Percentiles rank a stretch among this genome's conserved stretches.
phyloP scores from a whole-genome alignment of 768 basidiomycete genomes.

The Suillus hirtellus region DNA sequence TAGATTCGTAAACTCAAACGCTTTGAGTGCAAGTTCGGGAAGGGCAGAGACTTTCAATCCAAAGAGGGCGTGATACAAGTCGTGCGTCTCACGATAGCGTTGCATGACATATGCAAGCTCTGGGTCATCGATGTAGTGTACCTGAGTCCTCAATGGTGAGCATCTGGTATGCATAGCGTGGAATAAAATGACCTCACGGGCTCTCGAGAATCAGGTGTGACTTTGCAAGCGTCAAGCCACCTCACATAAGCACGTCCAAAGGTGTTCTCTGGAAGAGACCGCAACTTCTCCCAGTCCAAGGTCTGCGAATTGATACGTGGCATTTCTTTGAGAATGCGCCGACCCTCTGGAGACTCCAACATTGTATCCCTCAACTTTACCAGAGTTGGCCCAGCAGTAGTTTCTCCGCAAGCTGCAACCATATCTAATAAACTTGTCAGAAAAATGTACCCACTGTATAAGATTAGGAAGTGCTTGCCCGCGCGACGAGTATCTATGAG shows the following conservation, averaged over 20 bases:
- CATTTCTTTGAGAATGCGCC: slow-evolving; percentile 78
- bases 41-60: slow-evolving; percentile 87
- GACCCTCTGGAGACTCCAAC: slow-evolving; percentile 79
- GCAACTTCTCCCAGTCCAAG: slow-evolving; percentile 69
- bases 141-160: slow-evolving; percentile 46
- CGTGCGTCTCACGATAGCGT: slow-evolving; percentile 96
- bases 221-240: slow-evolving; percentile 86
- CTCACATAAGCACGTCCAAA: slow-evolving; percentile 85
- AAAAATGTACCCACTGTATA: background rate
- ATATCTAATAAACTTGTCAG: slow-evolving; percentile 63
- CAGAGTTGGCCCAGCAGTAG: slow-evolving; percentile 80
- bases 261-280: slow-evolving; percentile 70
- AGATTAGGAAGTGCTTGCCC: slow-evolving; percentile 50
- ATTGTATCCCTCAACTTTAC: slow-evolving; percentile 75
- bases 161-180: background rate
- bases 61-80: slow-evolving; percentile 93
- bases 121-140: slow-evolving; percentile 91
- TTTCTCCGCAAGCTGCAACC: slow-evolving; percentile 92
- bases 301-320: slow-evolving; percentile 80
- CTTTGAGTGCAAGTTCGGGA: slow-evolving; percentile 92
- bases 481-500: slow-evolving; percentile 80
- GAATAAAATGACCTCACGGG: slow-evolving; percentile 54
- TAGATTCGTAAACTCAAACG: slow-evolving; percentile 91
- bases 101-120: slow-evolving; percentile 98
- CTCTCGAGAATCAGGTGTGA: slow-evolving; percentile 92